A percentile compares a stretch with the other conserved stretches of the same genome.
Evolutionary conservation across 345 rosid species (phyloP).

Genomic region (Murraya koenigii): DNA sequence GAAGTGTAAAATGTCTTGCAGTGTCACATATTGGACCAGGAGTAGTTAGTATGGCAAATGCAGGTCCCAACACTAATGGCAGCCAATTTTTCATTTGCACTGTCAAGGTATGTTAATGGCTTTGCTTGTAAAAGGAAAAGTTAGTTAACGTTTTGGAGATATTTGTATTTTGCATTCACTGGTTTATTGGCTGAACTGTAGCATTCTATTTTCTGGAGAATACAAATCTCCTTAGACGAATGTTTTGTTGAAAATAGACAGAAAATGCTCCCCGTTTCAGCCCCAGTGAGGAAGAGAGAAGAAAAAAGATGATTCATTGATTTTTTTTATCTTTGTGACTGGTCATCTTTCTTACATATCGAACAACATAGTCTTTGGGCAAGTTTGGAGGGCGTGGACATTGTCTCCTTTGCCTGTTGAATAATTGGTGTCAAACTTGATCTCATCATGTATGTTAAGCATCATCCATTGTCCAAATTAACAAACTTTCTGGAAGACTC

Average conservation of each 20-base stretch:
- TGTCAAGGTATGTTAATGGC: constrained; percentile 60
- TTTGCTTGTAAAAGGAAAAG: not conserved
- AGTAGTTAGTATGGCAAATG: constrained; percentile 96
- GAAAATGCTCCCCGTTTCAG: not conserved
- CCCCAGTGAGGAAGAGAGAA: not conserved
- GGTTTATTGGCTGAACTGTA: not conserved
- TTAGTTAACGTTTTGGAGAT: not conserved
- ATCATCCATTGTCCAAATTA: not conserved
- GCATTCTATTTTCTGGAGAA: not conserved
- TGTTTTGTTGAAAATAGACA: not conserved
- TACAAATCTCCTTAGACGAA: not conserved
- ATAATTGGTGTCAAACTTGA: not conserved
- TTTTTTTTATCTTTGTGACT: not conserved
- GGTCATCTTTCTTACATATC: not conserved
- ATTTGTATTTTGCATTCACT: not conserved
- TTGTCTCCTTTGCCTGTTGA: not conserved
- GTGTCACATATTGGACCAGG: constrained; percentile 94
- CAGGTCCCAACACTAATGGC: constrained; percentile 98
- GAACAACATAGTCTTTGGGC: no score
- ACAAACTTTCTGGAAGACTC: not conserved
- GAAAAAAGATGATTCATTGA: not conserved
- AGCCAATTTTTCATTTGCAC: constrained; percentile 99
- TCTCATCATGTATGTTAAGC: not conserved
- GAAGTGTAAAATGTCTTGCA: constrained; percentile 36
- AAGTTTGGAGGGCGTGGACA: no score